These are phyloP conservation scores for Logfia minima DNA, from an alignment of 129 eudicot genomes.

Conservation along the genomic window DNA sequence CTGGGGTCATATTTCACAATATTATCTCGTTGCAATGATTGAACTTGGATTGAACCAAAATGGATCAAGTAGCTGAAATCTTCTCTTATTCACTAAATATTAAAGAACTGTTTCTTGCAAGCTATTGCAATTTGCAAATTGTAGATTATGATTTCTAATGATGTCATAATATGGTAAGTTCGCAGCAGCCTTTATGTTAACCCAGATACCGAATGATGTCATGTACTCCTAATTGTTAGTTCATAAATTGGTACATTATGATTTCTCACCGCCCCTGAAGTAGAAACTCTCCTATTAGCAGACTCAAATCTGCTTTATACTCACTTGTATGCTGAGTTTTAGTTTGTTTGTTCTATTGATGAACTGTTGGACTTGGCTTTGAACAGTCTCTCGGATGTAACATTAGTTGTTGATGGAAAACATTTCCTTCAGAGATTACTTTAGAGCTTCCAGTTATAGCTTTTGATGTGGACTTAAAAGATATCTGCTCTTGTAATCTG, in stretches of 20 bases:
- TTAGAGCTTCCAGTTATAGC: neutral
- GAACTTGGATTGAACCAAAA: neutral
- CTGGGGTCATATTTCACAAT: neutral
- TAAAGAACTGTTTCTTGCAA: neutral
- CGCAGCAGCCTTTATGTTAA: neutral
- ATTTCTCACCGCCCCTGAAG: neutral
- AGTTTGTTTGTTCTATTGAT: neutral
- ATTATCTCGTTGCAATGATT: neutral
- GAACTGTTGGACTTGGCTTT: neutral
- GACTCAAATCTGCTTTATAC: neutral
- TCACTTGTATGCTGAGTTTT: neutral
- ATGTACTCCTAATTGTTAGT: neutral
- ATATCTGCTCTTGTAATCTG: neutral
- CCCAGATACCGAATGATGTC: neutral
- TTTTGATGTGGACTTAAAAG: neutral
- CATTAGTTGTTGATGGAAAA: neutral
- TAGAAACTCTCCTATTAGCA: neutral
- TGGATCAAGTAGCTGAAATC: neutral
- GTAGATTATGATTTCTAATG: neutral
- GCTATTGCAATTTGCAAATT: neutral
- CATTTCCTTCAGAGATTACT: neutral
- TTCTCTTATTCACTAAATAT: neutral
- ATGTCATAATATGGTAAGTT: neutral
- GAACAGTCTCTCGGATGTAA: neutral
- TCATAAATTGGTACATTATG: neutral